phyloP scores from a whole-genome alignment of 148 eudicot genomes.

The Chenopodium formosanum region DNA sequence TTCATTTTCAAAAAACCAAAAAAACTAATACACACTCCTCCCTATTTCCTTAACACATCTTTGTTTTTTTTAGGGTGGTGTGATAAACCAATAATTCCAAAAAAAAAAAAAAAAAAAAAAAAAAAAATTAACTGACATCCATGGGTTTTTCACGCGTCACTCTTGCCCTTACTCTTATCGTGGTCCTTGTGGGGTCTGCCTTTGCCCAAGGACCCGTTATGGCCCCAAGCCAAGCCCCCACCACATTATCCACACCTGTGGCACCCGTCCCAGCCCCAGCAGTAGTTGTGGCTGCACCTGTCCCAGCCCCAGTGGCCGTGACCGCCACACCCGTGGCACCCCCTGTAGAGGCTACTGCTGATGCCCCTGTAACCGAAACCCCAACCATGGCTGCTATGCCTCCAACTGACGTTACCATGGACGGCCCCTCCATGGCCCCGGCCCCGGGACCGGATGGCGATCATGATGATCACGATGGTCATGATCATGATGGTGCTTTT shows the following conservation, averaged over 20 bases:
- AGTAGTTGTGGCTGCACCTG: neutral
- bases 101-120: too few species aligned
- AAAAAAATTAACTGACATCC: neutral
- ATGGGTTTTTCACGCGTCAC: slow-evolving; percentile 23
- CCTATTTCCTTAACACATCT: neutral
- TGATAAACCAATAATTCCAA: neutral
- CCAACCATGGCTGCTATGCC: neutral
- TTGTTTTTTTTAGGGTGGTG: neutral
- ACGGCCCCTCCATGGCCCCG: neutral
- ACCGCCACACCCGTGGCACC: neutral
- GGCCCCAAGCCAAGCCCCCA: slow-evolving; percentile 16
- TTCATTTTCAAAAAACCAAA: neutral
- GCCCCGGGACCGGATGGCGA: too few species aligned
- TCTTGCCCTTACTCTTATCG: slow-evolving; percentile 9
- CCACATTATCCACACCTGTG: neutral
- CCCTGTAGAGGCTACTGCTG: too few species aligned
- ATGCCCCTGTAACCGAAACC: too few species aligned
- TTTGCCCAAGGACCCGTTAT: slow-evolving; percentile 24
- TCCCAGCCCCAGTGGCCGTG: neutral
- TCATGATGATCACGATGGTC: neutral
- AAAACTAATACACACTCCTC: neutral
- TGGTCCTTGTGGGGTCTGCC: slow-evolving; percentile 25
- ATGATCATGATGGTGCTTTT: slow-evolving; percentile 8
- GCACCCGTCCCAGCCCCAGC: slow-evolving; percentile 31
- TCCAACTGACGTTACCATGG: neutral